phyloP scores from a whole-genome alignment of 176 grass and related monocot genomes.

The Pontederia paniculata region DNA sequence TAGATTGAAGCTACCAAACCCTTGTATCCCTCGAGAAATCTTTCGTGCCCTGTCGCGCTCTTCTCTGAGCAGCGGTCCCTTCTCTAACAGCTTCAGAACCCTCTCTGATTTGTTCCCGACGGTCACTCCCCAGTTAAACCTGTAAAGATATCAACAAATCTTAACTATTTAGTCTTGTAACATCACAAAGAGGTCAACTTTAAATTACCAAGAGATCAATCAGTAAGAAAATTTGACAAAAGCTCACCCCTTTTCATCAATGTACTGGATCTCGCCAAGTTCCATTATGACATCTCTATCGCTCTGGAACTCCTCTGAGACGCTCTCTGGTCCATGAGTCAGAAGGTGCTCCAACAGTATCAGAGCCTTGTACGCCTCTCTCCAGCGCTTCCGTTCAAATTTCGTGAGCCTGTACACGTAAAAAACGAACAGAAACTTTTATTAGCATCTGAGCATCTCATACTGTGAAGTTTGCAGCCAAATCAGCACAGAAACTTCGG shows the following conservation, averaged over 20 bases:
- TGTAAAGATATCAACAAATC: slow-evolving; percentile 3
- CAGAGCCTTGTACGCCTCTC: slow-evolving; percentile 70
- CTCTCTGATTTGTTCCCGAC: slow-evolving; percentile 64
- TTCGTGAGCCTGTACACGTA: slow-evolving; percentile 37
- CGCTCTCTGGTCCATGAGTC: slow-evolving; percentile 70
- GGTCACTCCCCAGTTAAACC: slow-evolving; percentile 77
- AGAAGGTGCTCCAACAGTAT: slow-evolving; percentile 79
- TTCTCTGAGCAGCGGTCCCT: slow-evolving; percentile 61
- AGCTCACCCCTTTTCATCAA: slow-evolving; percentile 71
- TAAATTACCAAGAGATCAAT: too few relatives aligned
- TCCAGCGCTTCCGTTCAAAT: slow-evolving; percentile 76
- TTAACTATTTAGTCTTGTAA: background rate
- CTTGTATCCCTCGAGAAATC: slow-evolving; percentile 63
- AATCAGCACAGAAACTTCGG: background rate
- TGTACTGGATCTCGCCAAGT: slow-evolving; percentile 47
- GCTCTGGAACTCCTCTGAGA: slow-evolving; percentile 51
- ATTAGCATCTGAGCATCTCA: background rate
- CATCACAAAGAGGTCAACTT: background rate
- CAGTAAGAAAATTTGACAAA: background rate
- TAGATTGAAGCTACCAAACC: slow-evolving; percentile 82
- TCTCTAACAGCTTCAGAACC: slow-evolving; percentile 71
- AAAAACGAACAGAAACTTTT: background rate
- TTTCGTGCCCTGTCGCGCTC: slow-evolving; percentile 63
- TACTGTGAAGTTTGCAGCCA: background rate
- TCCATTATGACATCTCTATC: slow-evolving; percentile 30